Base-by-base conservation (phyloP, 768 basidiomycete species). In the Hydnomerulius pinastri region DNA sequence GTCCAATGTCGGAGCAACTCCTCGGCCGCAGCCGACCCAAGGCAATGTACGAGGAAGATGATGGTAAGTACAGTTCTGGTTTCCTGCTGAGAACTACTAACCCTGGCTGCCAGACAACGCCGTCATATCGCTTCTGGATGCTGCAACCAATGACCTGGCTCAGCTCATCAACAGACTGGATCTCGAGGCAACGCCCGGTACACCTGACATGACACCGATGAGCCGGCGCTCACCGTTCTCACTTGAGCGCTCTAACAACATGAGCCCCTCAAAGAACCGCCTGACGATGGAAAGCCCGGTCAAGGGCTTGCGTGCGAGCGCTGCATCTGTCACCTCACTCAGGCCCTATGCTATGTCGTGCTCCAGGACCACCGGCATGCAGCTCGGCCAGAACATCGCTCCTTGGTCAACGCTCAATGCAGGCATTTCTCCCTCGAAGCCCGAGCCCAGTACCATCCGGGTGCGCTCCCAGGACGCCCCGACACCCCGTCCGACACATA, bases 111-210 rank as follows among this genome's bases (percentile, higher is more conserved):
- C 30, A 70, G 59, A 70, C 4, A 52, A 54, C 79, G 88, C 78
- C 53, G 80, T 81, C 12, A 61, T 90, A 1, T 87, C 83, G 0
- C 77, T 89, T 25, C 71, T 91, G n/a, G 86, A 86, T 54, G 87
- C 87, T 0, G 90, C 87, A 0, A 92, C 90, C 1, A 82, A 88
- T 43, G 90, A 92, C 35, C 77, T 92, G 4, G 90, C 86, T 0
- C 80, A 81, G 48, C 71, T 92, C 4, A 88, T 92, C 64, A 87
- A 85, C 54, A 78, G 79, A n/a, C 75, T 92, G n/a, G 87, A 91
- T 56, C 73, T 92, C 4, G 82, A 90, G 61, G 87, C 87, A 4
- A 92, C 90, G 0, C 90, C 89, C 0, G 73, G 74, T 2, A 80
- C 77, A 2, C 73, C 77, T 1, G 77, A 80, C 28, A 51, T 70